phyloP scores from a whole-genome alignment of 192 early-diverging fungal genomes.

The Mortierella hygrophila region DNA sequence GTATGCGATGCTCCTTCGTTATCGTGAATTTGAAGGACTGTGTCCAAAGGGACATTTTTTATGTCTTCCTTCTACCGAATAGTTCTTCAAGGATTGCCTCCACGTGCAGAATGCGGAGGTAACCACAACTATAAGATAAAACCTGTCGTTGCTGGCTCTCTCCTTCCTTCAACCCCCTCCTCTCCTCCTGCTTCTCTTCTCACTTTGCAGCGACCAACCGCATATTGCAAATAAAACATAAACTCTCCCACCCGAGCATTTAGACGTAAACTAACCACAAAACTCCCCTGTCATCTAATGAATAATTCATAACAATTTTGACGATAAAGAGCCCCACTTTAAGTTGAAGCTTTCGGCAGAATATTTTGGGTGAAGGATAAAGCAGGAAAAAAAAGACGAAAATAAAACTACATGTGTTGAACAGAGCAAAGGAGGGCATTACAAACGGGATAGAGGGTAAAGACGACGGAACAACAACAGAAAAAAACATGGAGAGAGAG shows the following conservation, averaged over 20 bases:
- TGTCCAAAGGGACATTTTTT: not conserved
- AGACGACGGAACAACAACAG: constrained; percentile 3
- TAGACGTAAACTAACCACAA: too few species aligned
- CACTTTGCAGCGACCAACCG: too few species aligned
- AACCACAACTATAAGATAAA: not conserved
- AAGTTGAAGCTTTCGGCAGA: not conserved
- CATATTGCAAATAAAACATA: too few species aligned
- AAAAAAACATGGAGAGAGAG: not conserved
- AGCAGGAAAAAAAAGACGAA: not conserved
- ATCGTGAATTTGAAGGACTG: not conserved
- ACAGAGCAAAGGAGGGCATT: not conserved
- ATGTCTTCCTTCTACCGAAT: not conserved
- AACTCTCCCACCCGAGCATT: too few species aligned
- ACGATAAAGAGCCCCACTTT: not conserved
- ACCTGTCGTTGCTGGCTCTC: too few species aligned
- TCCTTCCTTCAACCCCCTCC: too few species aligned
- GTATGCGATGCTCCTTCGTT: not conserved
- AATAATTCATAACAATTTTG: not conserved
- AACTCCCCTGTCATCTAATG: not conserved
- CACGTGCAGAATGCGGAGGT: constrained; percentile 4
- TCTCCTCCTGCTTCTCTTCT: too few species aligned
- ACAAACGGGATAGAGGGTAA: not conserved
- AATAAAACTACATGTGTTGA: constrained; percentile 2
- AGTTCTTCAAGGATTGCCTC: not conserved
- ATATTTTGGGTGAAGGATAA: not conserved